Conservation (phyloP, 352 stramenopile genomes). For the Phytopythium montanum region DNA sequence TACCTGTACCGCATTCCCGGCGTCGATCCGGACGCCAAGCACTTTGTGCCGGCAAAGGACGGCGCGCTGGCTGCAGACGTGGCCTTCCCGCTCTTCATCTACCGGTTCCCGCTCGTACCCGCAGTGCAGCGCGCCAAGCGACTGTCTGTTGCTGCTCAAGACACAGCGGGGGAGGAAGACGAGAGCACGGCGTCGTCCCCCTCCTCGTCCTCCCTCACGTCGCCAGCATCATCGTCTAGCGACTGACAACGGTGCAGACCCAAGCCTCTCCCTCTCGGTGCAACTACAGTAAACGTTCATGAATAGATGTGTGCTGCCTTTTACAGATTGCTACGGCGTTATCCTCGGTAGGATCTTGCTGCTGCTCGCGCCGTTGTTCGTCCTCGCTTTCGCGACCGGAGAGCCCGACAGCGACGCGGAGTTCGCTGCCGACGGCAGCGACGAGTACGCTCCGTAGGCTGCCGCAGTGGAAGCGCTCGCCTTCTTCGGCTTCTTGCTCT, state of each 20-base stretch:
- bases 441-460: neutral
- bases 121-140: neutral
- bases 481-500: constrained; percentile 26
- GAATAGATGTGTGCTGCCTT: neutral
- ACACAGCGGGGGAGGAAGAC: neutral
- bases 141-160: neutral
- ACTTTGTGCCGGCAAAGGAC: constrained; percentile 47
- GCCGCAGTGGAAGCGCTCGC: constrained; percentile 5
- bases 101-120: constrained; percentile 38
- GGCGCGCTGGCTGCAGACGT: constrained; percentile 23
- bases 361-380: neutral
- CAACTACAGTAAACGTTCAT: neutral
- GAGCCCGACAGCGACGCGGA: constrained; percentile 37
- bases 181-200: neutral
- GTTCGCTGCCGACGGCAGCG: constrained; percentile 8
- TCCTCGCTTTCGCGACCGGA: constrained; percentile 12
- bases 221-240: neutral
- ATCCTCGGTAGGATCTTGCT: constrained; percentile 8
- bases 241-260: neutral
- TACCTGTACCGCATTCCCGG: constrained; percentile 75
- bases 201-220: neutral
- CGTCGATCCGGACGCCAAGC: constrained; percentile 25
- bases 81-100: constrained; percentile 74
- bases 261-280: neutral
- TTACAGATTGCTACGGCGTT: neutral